Conservation (phyloP, 805 yeast genomes). For the Lipomyces yamanashiensis region DNA sequence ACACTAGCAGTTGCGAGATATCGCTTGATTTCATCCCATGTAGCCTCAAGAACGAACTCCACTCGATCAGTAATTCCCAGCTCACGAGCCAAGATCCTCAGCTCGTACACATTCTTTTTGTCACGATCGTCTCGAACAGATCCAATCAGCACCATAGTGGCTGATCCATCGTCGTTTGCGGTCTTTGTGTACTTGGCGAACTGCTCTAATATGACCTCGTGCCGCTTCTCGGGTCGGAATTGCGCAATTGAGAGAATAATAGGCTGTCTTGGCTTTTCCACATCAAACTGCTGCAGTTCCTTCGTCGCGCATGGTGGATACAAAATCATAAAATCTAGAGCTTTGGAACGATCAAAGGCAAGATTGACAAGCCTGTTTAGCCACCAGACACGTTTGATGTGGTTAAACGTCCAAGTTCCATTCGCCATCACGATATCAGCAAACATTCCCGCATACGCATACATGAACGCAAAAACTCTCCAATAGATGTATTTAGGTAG, state of each 20-base stretch:
- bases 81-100: conserved; percentile 54
- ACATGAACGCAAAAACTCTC: conserved; percentile 65
- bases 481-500: conserved; percentile 66
- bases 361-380: conserved; percentile 32
- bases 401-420: conserved; percentile 90
- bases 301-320: conserved; percentile 93
- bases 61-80: conserved; percentile 52
- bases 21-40: conserved; percentile 63
- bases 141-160: conserved; percentile 73
- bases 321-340: conserved; percentile 53
- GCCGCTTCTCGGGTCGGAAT: conserved; percentile 94
- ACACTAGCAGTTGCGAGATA: conserved; percentile 62
- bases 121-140: conserved; percentile 77
- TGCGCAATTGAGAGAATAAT: conserved; percentile 75
- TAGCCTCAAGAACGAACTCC: conserved; percentile 72
- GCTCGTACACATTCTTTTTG: conserved; percentile 56
- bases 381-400: conserved; percentile 69
- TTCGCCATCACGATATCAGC: conserved; percentile 73
- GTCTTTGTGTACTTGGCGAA: conserved; percentile 56
- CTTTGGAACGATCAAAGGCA: conserved; percentile 34
- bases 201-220: conserved; percentile 66
- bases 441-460: conserved; percentile 68
- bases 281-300: conserved; percentile 36
- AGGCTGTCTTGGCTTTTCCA: conserved; percentile 33
- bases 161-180: conserved; percentile 14